These are phyloP conservation scores for Apiospora rasikravindrae DNA, from an alignment of 2,329 filamentous ascomycete genomes.

Conservation along the genomic window DNA sequence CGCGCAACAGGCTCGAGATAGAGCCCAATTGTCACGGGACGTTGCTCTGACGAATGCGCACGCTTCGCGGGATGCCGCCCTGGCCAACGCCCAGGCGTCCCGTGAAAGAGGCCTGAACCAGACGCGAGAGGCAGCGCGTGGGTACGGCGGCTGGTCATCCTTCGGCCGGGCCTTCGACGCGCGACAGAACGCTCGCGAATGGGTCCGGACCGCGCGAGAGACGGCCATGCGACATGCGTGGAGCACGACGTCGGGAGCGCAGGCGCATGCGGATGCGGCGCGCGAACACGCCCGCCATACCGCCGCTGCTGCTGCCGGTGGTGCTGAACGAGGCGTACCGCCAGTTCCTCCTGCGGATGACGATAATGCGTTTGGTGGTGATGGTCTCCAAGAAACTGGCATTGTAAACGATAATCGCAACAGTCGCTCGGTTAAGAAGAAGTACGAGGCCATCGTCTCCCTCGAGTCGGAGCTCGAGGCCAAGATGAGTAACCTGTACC, in stretches of 20 bases:
- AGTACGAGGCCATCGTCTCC: slow-evolving; percentile 43
- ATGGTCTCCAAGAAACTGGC: not conserved
- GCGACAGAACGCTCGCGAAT: slow-evolving; percentile 5
- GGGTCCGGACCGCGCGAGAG: not conserved
- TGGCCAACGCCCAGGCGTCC: not conserved
- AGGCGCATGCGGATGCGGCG: not conserved
- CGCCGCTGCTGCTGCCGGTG: not conserved
- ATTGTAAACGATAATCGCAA: not conserved
- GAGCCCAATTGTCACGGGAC: not conserved
- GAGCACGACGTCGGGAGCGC: not conserved
- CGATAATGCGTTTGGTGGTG: not conserved
- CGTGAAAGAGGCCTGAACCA: not conserved
- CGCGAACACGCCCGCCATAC: not conserved
- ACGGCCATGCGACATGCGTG: slow-evolving; percentile 3
- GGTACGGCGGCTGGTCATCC: not conserved
- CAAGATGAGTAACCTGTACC: slow-evolving; percentile 6
- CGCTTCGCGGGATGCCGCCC: not conserved
- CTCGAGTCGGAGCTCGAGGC: slow-evolving; percentile 45
- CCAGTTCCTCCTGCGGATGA: not conserved
- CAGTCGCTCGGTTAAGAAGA: slow-evolving; percentile 38
- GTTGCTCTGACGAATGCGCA: not conserved
- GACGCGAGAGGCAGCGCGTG: not conserved
- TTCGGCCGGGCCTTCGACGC: slow-evolving; percentile 5
- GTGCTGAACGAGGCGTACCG: not conserved
- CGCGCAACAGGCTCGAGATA: not conserved